These are phyloP conservation scores for Penicillium macrosclerotiorum DNA, from an alignment of 495 filamentous ascomycete species.

Conservation along the genomic window DNA sequence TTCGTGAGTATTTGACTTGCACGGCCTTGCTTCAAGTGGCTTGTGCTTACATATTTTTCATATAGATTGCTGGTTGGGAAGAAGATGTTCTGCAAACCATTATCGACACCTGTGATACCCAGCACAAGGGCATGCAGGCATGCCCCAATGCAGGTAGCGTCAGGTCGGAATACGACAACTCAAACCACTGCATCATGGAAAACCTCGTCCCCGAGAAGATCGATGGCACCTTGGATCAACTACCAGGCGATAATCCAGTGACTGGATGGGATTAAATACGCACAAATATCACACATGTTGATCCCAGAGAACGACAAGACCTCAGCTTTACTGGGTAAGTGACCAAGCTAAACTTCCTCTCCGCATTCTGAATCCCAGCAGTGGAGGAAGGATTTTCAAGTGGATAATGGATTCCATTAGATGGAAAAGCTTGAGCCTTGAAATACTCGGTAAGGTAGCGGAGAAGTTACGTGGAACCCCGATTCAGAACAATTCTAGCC, in stretches of 20 bases:
- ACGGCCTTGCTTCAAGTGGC: not conserved
- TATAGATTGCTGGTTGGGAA: slow-evolving; percentile 66
- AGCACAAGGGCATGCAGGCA: slow-evolving; percentile 47
- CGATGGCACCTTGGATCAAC: slow-evolving; percentile 30
- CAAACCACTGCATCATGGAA: slow-evolving; percentile 46
- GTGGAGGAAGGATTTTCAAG: too few species aligned
- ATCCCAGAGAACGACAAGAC: too few species aligned
- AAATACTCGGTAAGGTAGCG: too few species aligned
- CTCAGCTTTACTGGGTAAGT: too few species aligned
- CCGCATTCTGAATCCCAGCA: too few species aligned
- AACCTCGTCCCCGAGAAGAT: slow-evolving; percentile 40
- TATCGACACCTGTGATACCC: slow-evolving; percentile 55
- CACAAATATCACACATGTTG: too few species aligned
- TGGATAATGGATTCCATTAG: too few species aligned
- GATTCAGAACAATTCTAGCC: too few species aligned
- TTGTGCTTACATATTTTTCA: not conserved
- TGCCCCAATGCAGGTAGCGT: slow-evolving; percentile 40
- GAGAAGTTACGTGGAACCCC: too few species aligned
- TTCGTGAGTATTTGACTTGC: slow-evolving; percentile 12
- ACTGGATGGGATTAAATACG: slow-evolving; percentile 17
- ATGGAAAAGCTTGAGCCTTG: too few species aligned
- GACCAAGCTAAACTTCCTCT: too few species aligned
- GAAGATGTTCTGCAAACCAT: slow-evolving; percentile 56
- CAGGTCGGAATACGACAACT: too few species aligned
- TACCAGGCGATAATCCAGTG: slow-evolving; percentile 47